Percentiles rank a stretch among this genome's conserved stretches.
These are phyloP conservation scores for Botrytis galanthina DNA, from an alignment of 2,329 filamentous ascomycete genomes.

Conservation along the genomic window DNA sequence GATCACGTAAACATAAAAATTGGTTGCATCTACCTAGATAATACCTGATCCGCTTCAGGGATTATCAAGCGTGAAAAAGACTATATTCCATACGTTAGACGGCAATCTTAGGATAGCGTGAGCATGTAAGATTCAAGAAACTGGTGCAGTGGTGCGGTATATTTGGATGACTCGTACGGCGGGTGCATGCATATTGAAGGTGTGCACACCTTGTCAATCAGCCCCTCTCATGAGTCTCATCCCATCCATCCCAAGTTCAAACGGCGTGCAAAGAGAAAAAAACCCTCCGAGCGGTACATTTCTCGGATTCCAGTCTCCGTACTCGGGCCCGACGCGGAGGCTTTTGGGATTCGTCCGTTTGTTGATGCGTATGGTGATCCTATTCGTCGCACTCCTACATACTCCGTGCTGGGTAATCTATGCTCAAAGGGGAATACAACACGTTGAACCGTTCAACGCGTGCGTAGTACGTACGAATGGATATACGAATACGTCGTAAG, in stretches of 20 bases:
- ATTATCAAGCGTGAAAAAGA: not conserved
- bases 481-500: not conserved
- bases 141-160: not conserved
- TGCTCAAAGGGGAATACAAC: no score
- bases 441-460: not conserved
- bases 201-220: not conserved
- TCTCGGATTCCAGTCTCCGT: conserved; percentile 1
- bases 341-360: not conserved
- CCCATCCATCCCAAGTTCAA: not conserved
- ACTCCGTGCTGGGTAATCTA: not conserved
- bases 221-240: conserved; percentile 6
- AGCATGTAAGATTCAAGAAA: not conserved
- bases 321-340: conserved; percentile 13
- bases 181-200: not conserved
- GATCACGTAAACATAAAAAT: not conserved
- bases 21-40: not conserved
- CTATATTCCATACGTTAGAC: not conserved
- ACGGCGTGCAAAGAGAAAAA: not conserved
- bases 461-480: no score
- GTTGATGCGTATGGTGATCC: not conserved
- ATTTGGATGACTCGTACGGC: not conserved
- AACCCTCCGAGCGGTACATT: not conserved
- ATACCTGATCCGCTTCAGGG: not conserved
- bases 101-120: not conserved
- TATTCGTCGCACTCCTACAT: not conserved